A percentile compares a stretch with the other conserved stretches of the same genome.
Evolutionary conservation across 768 basidiomycete genomes (phyloP).

Genomic region (Trametes cinnabarina): DNA sequence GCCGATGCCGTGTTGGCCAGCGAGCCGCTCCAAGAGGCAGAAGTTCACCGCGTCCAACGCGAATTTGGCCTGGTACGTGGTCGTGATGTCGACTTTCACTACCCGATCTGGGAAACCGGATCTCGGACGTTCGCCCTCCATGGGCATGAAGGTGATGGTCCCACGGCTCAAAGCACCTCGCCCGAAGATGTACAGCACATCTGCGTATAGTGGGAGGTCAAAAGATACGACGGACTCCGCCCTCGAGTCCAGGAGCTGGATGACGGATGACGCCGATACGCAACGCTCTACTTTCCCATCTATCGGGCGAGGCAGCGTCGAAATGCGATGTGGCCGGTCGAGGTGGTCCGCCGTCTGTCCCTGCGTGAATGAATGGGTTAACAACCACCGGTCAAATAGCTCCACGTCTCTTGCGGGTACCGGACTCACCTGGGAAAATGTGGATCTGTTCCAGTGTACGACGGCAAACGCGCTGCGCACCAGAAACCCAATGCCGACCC

Average conservation of each 20-base stretch:
- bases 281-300: constrained; percentile 24
- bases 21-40: constrained; percentile 20
- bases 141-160: constrained; percentile 12
- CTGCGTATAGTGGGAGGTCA: constrained; percentile 13
- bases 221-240: constrained; percentile 2
- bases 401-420: too few species aligned
- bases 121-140: background rate
- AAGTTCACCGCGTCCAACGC: constrained; percentile 12
- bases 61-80: background rate
- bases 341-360: background rate
- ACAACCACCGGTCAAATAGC: too few species aligned
- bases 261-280: background rate
- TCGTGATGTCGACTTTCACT: constrained; percentile 19
- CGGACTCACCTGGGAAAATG: background rate
- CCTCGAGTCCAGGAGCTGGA: background rate
- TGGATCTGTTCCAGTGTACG: background rate
- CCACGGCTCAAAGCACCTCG: constrained; percentile 16
- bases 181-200: constrained; percentile 19
- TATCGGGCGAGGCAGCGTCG: background rate
- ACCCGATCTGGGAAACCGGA: background rate
- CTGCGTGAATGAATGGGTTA: too few species aligned
- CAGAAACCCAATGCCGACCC: constrained; percentile 5
- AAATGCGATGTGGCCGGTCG: background rate
- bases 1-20: constrained; percentile 10
- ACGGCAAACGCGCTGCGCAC: constrained; percentile 9